Conservation (phyloP, 805 yeast genomes). For the Hanseniaspora lachancei region DNA sequence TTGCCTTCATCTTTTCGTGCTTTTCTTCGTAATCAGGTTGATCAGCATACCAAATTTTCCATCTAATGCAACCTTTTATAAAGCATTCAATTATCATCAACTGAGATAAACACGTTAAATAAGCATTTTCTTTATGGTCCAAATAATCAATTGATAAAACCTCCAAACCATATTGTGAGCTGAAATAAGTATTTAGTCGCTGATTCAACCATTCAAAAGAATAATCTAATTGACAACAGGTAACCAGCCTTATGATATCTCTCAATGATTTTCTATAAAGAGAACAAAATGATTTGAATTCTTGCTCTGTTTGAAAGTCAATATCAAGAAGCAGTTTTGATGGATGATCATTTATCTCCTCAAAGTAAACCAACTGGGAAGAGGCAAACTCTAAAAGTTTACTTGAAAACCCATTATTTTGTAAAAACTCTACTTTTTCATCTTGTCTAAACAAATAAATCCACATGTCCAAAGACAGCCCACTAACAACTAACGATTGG, state of each 20-base stretch:
- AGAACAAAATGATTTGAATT: constrained; percentile 57
- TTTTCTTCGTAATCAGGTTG: constrained; percentile 36
- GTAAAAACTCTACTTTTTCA: constrained; percentile 38
- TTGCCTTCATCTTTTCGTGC: constrained; percentile 38
- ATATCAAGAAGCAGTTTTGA: constrained; percentile 58
- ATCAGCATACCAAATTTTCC: constrained; percentile 81
- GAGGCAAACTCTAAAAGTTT: constrained; percentile 64
- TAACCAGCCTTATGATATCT: constrained; percentile 76
- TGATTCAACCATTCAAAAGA: constrained; percentile 72
- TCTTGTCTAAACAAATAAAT: constrained; percentile 76
- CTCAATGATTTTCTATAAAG: constrained; percentile 76
- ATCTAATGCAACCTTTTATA: constrained; percentile 81
- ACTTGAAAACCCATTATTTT: constrained; percentile 43
- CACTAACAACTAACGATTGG: constrained; percentile 78
- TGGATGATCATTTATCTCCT: constrained; percentile 49
- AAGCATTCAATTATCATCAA: constrained; percentile 79
- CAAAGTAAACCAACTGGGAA: constrained; percentile 62
- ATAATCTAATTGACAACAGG: constrained; percentile 73
- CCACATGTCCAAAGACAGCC: constrained; percentile 88
- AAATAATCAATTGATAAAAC: constrained; percentile 45
- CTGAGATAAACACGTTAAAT: constrained; percentile 64
- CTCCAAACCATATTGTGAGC: constrained; percentile 51
- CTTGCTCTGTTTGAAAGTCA: constrained; percentile 82
- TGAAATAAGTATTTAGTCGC: constrained; percentile 58
- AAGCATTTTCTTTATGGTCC: constrained; percentile 51